Percentiles rank a stretch among this genome's conserved stretches.
phyloP scores from a whole-genome alignment of 139 green algal genomes.

The Chlamydomonas applanata region DNA sequence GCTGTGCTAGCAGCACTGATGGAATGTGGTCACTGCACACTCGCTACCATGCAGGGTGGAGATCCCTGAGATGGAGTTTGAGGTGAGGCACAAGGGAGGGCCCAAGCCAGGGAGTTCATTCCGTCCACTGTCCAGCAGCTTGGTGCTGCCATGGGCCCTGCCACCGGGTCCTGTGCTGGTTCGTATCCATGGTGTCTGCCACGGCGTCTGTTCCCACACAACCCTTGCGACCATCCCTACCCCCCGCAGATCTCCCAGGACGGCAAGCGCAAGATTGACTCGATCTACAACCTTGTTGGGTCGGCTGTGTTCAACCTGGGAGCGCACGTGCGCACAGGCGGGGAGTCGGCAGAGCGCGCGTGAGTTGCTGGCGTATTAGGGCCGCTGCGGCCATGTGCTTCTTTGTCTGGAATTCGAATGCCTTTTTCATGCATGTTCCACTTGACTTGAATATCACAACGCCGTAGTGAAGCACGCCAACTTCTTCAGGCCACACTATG shows the following conservation, averaged over 20 bases:
- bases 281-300: constrained; percentile 71
- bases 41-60: constrained; percentile 32
- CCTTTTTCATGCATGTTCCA: too few species aligned
- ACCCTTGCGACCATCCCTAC: background rate
- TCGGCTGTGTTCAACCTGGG: constrained; percentile 60
- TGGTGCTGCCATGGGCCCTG: background rate
- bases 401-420: too few species aligned
- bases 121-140: too few species aligned
- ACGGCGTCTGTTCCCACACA: background rate
- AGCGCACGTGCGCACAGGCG: constrained; percentile 14
- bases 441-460: too few species aligned
- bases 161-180: background rate
- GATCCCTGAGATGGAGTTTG: constrained; percentile 73
- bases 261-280: constrained; percentile 61
- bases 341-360: background rate
- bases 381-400: too few species aligned
- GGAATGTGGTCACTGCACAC: too few species aligned
- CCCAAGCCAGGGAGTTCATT: too few species aligned
- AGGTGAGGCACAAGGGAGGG: too few species aligned
- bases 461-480: too few species aligned
- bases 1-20: too few species aligned
- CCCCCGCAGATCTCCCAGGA: constrained; percentile 9
- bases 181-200: background rate
- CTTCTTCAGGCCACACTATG: background rate
- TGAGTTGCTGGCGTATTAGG: background rate